Percentiles rank a stretch among this genome's conserved stretches.
phyloP scores from a whole-genome alignment of 2,329 filamentous ascomycete genomes.

The Pyrenochaeta sp. region DNA sequence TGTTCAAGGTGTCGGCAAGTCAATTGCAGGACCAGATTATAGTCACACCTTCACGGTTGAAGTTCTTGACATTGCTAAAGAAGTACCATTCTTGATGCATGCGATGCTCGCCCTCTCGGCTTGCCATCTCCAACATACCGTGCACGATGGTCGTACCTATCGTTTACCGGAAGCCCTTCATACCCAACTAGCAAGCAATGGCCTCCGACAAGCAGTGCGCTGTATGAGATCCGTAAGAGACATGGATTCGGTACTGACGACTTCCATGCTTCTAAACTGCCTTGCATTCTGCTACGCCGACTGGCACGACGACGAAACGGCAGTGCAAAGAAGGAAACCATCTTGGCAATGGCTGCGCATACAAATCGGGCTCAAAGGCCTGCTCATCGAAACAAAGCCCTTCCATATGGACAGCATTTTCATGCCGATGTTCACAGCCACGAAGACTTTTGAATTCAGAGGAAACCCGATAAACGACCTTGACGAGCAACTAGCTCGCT shows the following conservation, averaged over 20 bases:
- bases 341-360: slow-evolving; percentile 14
- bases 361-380: slow-evolving; percentile 12
- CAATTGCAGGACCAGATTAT: neutral
- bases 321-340: neutral
- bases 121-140: slow-evolving; percentile 13
- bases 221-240: slow-evolving; percentile 8
- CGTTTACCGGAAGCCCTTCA: slow-evolving; percentile 14
- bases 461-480: slow-evolving; percentile 7
- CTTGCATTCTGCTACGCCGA: slow-evolving; percentile 10
- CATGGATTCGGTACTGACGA: slow-evolving; percentile 15
- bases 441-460: neutral
- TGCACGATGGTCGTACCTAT: neutral
- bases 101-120: slow-evolving; percentile 18
- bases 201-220: slow-evolving; percentile 9
- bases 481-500: slow-evolving; percentile 3
- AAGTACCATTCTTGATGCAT: slow-evolving; percentile 18
- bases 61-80: slow-evolving; percentile 12
- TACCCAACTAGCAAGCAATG: slow-evolving; percentile 10
- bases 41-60: slow-evolving; percentile 4
- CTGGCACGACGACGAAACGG: slow-evolving; percentile 1
- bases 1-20: neutral
- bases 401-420: slow-evolving; percentile 15
- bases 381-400: slow-evolving; percentile 10
- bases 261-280: slow-evolving; percentile 18
- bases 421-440: slow-evolving; percentile 7